Percentiles rank a stretch among this genome's conserved stretches.
phyloP scores from a whole-genome alignment of 176 grass and related monocot genomes.

The Leersia perrieri region DNA sequence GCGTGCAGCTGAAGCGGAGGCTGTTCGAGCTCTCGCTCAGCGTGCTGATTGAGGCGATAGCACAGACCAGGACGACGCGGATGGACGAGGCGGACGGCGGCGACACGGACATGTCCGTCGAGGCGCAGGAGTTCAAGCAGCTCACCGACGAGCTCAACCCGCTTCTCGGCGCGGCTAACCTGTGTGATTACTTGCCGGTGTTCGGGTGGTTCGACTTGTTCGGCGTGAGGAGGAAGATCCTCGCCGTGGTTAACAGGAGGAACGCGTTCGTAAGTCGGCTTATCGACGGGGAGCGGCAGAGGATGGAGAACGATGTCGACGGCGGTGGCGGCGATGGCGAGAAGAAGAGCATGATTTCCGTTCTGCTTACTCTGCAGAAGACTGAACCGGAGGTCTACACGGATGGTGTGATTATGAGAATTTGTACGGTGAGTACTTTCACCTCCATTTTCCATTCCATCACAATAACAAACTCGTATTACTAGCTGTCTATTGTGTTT shows the following conservation, averaged over 20 bases:
- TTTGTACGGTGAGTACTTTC: slow-evolving; percentile 44
- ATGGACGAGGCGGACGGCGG: neutral
- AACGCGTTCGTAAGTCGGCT: slow-evolving; percentile 33
- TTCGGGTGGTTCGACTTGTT: slow-evolving; percentile 41
- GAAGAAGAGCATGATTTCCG: slow-evolving; percentile 37
- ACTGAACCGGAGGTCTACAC: slow-evolving; percentile 44
- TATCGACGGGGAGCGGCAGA: slow-evolving; percentile 42
- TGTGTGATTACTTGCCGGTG: slow-evolving; percentile 53
- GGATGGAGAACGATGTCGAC: neutral
- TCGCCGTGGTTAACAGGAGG: neutral
- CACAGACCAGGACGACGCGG: slow-evolving; percentile 31
- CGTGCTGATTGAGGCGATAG: slow-evolving; percentile 54
- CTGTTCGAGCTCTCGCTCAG: slow-evolving; percentile 54
- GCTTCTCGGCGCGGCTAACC: slow-evolving; percentile 31
- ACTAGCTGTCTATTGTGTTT: too few relatives aligned
- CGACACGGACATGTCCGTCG: slow-evolving; percentile 43
- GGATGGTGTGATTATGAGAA: slow-evolving; percentile 36
- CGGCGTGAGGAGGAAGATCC: slow-evolving; percentile 24
- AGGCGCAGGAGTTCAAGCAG: slow-evolving; percentile 29
- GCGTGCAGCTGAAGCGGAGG: slow-evolving; percentile 50
- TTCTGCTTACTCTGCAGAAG: slow-evolving; percentile 38
- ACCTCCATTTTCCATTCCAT: too few relatives aligned
- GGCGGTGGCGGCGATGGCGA: slow-evolving; percentile 10
- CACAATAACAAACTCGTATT: too few relatives aligned
- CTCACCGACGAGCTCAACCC: slow-evolving; percentile 28